phyloP scores from a whole-genome alignment of 768 basidiomycete genomes.

The Suillus subalutaceus region DNA sequence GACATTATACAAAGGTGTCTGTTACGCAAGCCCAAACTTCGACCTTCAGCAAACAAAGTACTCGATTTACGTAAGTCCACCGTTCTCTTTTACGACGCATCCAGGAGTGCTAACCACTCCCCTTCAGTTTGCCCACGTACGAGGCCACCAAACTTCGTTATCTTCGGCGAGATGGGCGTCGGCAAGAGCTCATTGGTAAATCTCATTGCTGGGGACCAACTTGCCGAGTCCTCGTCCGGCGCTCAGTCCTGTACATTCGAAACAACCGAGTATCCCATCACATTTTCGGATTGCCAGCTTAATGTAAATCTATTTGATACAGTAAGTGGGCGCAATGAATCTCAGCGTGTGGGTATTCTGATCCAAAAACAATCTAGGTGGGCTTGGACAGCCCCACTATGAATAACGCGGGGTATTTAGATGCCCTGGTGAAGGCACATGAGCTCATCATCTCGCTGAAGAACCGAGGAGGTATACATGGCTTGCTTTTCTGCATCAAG shows the following conservation, averaged over 20 bases:
- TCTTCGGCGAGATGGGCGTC: background rate
- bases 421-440: conserved; percentile 33
- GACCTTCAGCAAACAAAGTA: background rate
- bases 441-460: conserved; percentile 36
- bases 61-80: background rate
- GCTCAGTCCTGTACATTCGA: too few species aligned
- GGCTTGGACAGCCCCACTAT: conserved; percentile 33
- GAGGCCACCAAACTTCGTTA: background rate
- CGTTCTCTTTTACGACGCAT: background rate
- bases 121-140: background rate
- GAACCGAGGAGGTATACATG: conserved; percentile 37
- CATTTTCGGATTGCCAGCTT: too few species aligned
- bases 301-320: too few species aligned
- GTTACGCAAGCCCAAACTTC: background rate
- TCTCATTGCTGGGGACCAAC: background rate
- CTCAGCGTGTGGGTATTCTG: too few species aligned
- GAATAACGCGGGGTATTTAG: conserved; percentile 24
- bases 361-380: too few species aligned
- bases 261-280: too few species aligned
- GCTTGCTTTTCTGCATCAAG: conserved; percentile 41
- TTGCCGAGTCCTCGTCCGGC: background rate
- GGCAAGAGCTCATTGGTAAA: background rate
- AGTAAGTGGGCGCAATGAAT: too few species aligned
- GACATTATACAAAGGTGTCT: background rate
- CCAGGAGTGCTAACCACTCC: background rate